Conservation (phyloP, 2,329 filamentous ascomycete species). For the Penicillium sp. region DNA sequence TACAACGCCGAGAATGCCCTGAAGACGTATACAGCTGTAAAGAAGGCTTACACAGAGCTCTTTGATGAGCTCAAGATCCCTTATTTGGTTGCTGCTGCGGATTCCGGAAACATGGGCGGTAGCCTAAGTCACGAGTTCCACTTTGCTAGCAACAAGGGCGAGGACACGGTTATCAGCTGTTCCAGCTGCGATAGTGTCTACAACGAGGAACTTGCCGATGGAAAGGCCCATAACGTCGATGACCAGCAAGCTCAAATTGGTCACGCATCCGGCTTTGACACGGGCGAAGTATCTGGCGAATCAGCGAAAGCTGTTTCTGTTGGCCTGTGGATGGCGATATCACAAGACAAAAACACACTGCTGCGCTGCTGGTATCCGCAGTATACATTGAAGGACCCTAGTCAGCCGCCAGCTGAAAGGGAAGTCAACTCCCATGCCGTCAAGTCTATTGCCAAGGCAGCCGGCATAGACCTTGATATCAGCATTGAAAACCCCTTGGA, state of each 20-base stretch:
- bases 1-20: conserved; percentile 56
- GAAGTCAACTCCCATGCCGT: conserved; percentile 58
- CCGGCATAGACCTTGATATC: conserved; percentile 61
- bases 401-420: too few species aligned
- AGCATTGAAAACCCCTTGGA: conserved; percentile 54
- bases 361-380: conserved; percentile 61
- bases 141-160: conserved; percentile 66
- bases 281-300: conserved; percentile 15
- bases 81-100: conserved; percentile 75
- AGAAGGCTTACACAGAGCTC: conserved; percentile 64
- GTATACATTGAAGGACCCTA: conserved; percentile 34
- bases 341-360: conserved; percentile 54
- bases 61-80: conserved; percentile 77
- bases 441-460: conserved; percentile 44
- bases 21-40: conserved; percentile 69
- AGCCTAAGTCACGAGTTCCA: conserved; percentile 92
- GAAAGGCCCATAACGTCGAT: conserved; percentile 20
- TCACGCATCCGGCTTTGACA: conserved; percentile 19
- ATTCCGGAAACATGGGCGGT: conserved; percentile 93
- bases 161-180: conserved; percentile 76
- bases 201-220: conserved; percentile 75
- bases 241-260: conserved; percentile 5
- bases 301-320: conserved; percentile 31
- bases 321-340: conserved; percentile 35
- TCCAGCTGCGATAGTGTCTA: conserved; percentile 63